These are phyloP conservation scores for Sarocladiaceae sp. DNA, from an alignment of 2,329 filamentous ascomycete genomes.

Conservation along the genomic window DNA sequence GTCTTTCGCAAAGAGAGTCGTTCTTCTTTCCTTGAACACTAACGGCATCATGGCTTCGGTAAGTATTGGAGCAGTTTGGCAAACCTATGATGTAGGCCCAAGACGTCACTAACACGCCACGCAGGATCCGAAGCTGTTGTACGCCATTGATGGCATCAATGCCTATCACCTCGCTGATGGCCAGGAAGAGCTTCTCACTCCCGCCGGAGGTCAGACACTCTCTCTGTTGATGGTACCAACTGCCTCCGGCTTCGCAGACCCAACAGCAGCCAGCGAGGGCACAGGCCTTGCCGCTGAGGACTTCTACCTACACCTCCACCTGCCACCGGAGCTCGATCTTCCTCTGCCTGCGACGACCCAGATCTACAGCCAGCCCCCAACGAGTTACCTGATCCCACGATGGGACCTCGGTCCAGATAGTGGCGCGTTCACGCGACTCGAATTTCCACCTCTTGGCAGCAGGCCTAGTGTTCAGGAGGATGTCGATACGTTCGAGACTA, in stretches of 20 bases:
- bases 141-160: constrained; percentile 76
- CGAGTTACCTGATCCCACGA: constrained; percentile 88
- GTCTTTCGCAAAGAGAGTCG: background rate
- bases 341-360: constrained; percentile 93
- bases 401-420: constrained; percentile 89
- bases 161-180: constrained; percentile 91
- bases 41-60: constrained; percentile 7
- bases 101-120: background rate
- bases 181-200: constrained; percentile 75
- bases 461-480: constrained; percentile 81
- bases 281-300: constrained; percentile 63
- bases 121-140: constrained; percentile 62
- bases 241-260: constrained; percentile 63
- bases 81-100: background rate
- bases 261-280: constrained; percentile 41
- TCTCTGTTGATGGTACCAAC: constrained; percentile 96
- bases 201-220: constrained; percentile 82
- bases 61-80: background rate
- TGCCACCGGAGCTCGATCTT: constrained; percentile 90
- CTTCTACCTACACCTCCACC: constrained; percentile 93
- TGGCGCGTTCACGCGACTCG: constrained; percentile 87
- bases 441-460: constrained; percentile 74
- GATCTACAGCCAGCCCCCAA: constrained; percentile 92
- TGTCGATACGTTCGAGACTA: constrained; percentile 94
- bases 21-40: background rate